phyloP scores from a whole-genome alignment of 176 grass and related monocot genomes.

The Oropetium thomaeum region DNA sequence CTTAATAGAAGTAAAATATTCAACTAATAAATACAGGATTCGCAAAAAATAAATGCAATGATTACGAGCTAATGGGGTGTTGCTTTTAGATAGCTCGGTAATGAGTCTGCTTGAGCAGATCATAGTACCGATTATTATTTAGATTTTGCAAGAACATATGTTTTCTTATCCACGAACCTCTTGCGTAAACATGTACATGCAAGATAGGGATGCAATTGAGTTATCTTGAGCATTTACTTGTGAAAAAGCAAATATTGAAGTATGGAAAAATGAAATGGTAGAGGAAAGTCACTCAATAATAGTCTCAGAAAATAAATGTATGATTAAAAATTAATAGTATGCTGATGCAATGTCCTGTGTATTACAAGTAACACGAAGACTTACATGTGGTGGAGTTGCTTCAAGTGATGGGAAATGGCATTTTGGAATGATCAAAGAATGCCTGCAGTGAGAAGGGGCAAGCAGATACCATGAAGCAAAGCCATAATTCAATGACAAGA shows the following conservation, averaged over 20 bases:
- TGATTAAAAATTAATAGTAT: no score
- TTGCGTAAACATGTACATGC: no score
- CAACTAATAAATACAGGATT: no score
- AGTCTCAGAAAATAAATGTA: no score
- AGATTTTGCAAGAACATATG: background rate
- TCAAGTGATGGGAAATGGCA: conserved; percentile 63
- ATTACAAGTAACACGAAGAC: conserved; percentile 1
- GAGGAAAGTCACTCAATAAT: no score
- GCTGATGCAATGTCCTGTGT: no score
- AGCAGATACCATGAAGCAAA: background rate
- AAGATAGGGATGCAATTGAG: no score
- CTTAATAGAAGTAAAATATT: no score
- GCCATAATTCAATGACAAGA: conserved; percentile 7
- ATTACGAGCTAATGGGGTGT: background rate
- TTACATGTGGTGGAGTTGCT: conserved; percentile 68
- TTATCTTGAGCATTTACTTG: no score
- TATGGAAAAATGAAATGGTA: no score
- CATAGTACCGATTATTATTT: background rate
- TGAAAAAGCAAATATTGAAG: no score
- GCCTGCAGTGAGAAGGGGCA: conserved; percentile 37
- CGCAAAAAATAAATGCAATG: background rate
- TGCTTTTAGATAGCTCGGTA: no score
- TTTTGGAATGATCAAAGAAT: conserved; percentile 92
- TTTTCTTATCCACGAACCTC: background rate
- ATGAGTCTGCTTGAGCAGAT: background rate